Evolutionary conservation across 345 rosid genomes (phyloP).

Genomic region (Eucalyptus globulus): DNA sequence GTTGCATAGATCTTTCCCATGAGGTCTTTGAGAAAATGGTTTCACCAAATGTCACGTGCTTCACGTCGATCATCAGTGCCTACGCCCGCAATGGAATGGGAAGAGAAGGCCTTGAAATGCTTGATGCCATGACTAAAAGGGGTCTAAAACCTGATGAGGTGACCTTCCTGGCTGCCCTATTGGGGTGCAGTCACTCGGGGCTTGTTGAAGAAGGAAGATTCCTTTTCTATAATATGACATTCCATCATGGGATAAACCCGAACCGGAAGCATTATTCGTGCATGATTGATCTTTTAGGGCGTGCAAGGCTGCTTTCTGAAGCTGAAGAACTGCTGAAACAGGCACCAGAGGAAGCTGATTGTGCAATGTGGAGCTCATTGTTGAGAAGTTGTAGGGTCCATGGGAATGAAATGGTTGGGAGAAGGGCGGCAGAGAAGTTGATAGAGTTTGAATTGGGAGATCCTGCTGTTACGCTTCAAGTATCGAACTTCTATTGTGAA

Average conservation of each 20-base stretch:
- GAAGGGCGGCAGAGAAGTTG: constrained; percentile 51
- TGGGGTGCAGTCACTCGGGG: constrained; percentile 69
- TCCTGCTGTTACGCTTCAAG: constrained; percentile 44
- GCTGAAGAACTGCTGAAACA: constrained; percentile 51
- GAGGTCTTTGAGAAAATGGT: constrained; percentile 33
- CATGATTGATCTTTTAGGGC: constrained; percentile 75
- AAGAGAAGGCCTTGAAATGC: constrained; percentile 38
- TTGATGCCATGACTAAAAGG: constrained; percentile 37
- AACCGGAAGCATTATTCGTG: constrained; percentile 55
- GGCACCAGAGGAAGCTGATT: constrained; percentile 30
- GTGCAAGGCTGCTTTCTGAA: constrained; percentile 55
- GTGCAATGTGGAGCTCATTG: constrained; percentile 72
- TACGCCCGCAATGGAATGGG: constrained; percentile 65
- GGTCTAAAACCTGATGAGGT: constrained; percentile 63
- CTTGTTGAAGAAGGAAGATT: constrained; percentile 61
- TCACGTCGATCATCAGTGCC: constrained; percentile 53
- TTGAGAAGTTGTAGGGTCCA: constrained; percentile 63
- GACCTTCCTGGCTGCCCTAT: constrained; percentile 49
- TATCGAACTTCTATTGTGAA: constrained; percentile 60
- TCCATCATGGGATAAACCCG: constrained; percentile 30
- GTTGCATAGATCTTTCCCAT: constrained; percentile 35
- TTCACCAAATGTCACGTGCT: constrained; percentile 56
- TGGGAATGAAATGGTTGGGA: constrained; percentile 44
- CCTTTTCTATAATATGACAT: constrained; percentile 16
- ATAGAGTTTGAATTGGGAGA: constrained; percentile 42